Evolutionary conservation across 805 yeast genomes (phyloP).

Genomic region (Cyberlindnera suaveolens): DNA sequence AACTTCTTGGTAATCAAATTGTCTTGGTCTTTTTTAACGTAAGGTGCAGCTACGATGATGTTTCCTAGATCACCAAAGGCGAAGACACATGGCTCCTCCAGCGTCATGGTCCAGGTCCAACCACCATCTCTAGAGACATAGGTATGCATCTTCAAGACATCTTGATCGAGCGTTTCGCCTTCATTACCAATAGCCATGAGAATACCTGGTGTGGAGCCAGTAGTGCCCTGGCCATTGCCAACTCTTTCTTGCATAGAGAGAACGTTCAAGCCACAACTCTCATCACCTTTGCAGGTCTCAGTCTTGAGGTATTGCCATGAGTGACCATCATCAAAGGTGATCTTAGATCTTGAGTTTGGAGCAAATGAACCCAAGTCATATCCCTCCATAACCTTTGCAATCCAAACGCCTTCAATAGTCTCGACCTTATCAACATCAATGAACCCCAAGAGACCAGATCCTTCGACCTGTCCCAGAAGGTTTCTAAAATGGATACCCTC

Average conservation of each 20-base stretch:
- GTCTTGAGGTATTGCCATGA: constrained; percentile 27
- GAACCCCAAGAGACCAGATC: constrained; percentile 24
- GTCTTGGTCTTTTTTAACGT: constrained; percentile 23
- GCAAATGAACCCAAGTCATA: constrained; percentile 9
- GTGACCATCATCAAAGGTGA: constrained; percentile 35
- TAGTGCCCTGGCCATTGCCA: constrained; percentile 23
- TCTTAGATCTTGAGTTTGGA: constrained; percentile 26
- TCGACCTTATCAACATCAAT: constrained; percentile 34
- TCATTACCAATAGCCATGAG: constrained; percentile 36
- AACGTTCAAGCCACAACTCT: constrained; percentile 29
- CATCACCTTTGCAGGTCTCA: constrained; percentile 24
- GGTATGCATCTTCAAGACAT: constrained; percentile 31
- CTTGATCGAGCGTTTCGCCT: constrained; percentile 19
- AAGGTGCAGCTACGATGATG: constrained; percentile 49
- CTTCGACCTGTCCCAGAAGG: constrained; percentile 32
- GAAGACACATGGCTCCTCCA: constrained; percentile 46
- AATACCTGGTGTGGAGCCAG: constrained; percentile 39
- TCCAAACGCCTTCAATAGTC: constrained; percentile 63
- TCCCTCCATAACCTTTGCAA: constrained; percentile 34
- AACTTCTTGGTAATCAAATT: constrained; percentile 27
- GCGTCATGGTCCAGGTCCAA: constrained; percentile 52
- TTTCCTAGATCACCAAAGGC: constrained; percentile 79
- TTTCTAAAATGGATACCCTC: constrained; percentile 47
- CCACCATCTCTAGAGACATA: constrained; percentile 79
- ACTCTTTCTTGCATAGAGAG: constrained; percentile 28